Base-by-base conservation (phyloP, 371 early-diverging fungal species). In the Dichotomocladium elegans region DNA sequence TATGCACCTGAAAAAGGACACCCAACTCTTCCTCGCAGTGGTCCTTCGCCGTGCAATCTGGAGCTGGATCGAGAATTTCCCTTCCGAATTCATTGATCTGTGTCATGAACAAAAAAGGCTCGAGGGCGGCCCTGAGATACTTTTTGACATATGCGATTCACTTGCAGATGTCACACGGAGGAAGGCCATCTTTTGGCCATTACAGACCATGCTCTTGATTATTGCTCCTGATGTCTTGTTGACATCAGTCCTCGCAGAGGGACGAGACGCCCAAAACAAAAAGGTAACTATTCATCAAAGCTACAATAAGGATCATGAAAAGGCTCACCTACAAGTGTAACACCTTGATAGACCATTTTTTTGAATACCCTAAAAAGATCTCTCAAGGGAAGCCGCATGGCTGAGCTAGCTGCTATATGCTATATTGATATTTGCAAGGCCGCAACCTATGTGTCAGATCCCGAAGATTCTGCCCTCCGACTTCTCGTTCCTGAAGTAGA, bases 41-140 rank as follows among this genome's bases (percentile, higher is more conserved):
- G 80, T 85, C 9, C 67, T 91, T 31, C 79, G 89, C 41, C 80
- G 83, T 34, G 83, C 87, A 3, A 91, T 93, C 55, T 93, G 92
- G 92, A 90, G 87, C 57, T 93, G 91, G 91, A 92, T 93, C 37
- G 91, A 91, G 58, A 80, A 81, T 0, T 89, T 84, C 60, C 91
- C 92, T 0, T 61, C 74, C 10, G 92, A 92, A 51, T 92, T 91
- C 63, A 80, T 85, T 44, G 74, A 70, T 25, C 61, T 92, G 19
- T 87, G 83, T 53, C 80, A 82, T 34, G 69, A 60, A n/a, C 86
- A 86, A 58, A 82, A 79, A 48, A 80, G 86, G n/a, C 61, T 91
- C 35, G 92, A 91, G 41, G 91, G 91, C 51, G 82, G 80, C 17
- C 84, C 83, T 1, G 91, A 92, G 51, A 72, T 82, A 46, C 66